Percentiles rank a stretch among this genome's conserved stretches.
These are phyloP conservation scores for Blepharisma stoltei DNA, from an alignment of 73 alveolate species.

Conservation along the genomic window DNA sequence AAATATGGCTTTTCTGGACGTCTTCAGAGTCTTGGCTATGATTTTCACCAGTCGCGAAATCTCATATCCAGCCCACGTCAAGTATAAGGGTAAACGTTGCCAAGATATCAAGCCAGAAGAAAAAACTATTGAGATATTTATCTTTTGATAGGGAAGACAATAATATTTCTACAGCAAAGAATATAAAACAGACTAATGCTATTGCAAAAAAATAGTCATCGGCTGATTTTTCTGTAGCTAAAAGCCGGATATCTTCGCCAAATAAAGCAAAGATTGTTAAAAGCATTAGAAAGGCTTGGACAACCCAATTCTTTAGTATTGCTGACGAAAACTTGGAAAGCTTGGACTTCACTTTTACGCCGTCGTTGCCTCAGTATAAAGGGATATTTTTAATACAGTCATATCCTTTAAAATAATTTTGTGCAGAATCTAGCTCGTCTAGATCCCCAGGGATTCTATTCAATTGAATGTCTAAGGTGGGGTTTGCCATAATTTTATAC, in stretches of 20 bases:
- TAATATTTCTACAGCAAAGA: constrained; percentile 41
- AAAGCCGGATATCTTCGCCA: constrained; percentile 76
- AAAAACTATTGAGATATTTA: constrained; percentile 65
- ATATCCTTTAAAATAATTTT: no score
- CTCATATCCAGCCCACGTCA: constrained; percentile 82
- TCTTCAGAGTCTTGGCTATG: constrained; percentile 54
- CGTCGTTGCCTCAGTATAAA: no score
- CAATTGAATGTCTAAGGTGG: no score
- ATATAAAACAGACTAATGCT: constrained; percentile 38
- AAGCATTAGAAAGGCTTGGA: constrained; percentile 42
- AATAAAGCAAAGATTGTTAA: constrained; percentile 83
- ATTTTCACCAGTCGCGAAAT: constrained; percentile 49
- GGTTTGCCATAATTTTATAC: no score
- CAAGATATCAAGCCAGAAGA: constrained; percentile 84
- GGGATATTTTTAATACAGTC: no score
- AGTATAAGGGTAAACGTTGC: constrained; percentile 76
- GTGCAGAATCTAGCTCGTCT: no score
- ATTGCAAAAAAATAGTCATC: constrained; percentile 44
- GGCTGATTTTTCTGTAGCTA: constrained; percentile 44
- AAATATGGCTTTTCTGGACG: constrained; percentile 44
- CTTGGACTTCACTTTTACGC: no score
- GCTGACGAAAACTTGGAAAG: no score
- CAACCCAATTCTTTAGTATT: no score
- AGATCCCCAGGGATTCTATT: no score
- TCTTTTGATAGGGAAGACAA: constrained; percentile 37